Percentiles rank a stretch among this genome's conserved stretches.
Conservation (phyloP, 2,329 filamentous ascomycete genomes). For the Pseudonectria foliicola region DNA sequence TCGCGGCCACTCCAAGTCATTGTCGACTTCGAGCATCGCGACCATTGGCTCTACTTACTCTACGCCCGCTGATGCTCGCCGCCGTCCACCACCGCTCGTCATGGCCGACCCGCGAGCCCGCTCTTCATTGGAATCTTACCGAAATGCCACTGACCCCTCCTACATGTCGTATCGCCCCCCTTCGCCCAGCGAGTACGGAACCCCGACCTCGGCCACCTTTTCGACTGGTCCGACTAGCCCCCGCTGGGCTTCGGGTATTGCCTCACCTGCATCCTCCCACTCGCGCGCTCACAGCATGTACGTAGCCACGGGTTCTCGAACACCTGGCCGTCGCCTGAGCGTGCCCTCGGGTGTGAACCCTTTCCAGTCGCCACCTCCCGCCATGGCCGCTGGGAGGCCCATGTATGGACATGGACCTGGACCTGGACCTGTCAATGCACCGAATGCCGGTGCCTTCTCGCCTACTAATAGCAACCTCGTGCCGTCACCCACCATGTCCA, state of each 20-base stretch:
- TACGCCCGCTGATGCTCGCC: slow-evolving; percentile 57
- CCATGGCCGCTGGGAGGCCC: slow-evolving; percentile 47
- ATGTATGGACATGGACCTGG: slow-evolving; percentile 45
- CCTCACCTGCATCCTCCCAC: slow-evolving; percentile 65
- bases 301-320: slow-evolving; percentile 47
- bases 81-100: slow-evolving; percentile 72
- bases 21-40: slow-evolving; percentile 81
- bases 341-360: slow-evolving; percentile 71
- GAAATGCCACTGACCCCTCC: slow-evolving; percentile 55
- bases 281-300: slow-evolving; percentile 70
- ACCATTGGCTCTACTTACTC: slow-evolving; percentile 66
- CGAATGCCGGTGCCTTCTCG: slow-evolving; percentile 48
- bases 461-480: slow-evolving; percentile 52
- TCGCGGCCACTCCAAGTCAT: slow-evolving; percentile 74
- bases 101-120: slow-evolving; percentile 70
- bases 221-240: slow-evolving; percentile 72
- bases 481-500: slow-evolving; percentile 58
- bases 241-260: slow-evolving; percentile 58
- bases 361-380: slow-evolving; percentile 61
- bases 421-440: slow-evolving; percentile 47
- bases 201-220: slow-evolving; percentile 77
- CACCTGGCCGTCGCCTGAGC: slow-evolving; percentile 68
- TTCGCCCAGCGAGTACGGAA: slow-evolving; percentile 69
- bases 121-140: slow-evolving; percentile 61
- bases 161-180: slow-evolving; percentile 53